Conservation (phyloP, 1,284 basidiomycete genomes). For the Trichosporon sp. region DNA sequence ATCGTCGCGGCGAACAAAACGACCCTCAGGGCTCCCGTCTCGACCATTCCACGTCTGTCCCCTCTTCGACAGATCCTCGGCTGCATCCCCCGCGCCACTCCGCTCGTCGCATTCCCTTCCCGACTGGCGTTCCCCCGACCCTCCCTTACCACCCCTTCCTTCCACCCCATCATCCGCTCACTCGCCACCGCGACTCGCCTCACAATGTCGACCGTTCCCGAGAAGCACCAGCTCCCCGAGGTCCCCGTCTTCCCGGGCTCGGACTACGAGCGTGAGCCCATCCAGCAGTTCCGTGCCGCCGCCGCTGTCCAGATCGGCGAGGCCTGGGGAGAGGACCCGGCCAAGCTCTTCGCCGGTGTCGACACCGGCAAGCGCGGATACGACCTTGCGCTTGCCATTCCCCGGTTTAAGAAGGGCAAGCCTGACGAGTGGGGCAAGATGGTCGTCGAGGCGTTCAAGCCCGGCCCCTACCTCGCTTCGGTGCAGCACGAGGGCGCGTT, state of each 20-base stretch:
- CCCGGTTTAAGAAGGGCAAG: constrained; percentile 82
- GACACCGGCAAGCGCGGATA: constrained; percentile 86
- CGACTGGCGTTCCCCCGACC: constrained; percentile 5
- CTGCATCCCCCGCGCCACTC: constrained; percentile 12
- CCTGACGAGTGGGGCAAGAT: constrained; percentile 77
- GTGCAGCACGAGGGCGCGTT: constrained; percentile 74
- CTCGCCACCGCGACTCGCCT: neutral
- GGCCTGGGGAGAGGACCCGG: constrained; percentile 68
- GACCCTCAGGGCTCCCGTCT: neutral
- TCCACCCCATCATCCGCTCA: neutral
- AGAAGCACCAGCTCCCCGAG: constrained; percentile 43
- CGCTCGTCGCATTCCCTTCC: neutral
- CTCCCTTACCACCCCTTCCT: constrained; percentile 1
- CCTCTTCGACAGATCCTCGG: constrained; percentile 9
- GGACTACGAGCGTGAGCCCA: constrained; percentile 69
- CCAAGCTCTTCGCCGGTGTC: constrained; percentile 78
- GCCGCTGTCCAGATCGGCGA: constrained; percentile 77
- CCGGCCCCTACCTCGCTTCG: constrained; percentile 59
- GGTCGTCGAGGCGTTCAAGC: constrained; percentile 66
- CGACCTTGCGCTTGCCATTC: constrained; percentile 89
- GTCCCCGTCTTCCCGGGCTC: constrained; percentile 67
- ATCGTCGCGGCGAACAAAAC: constrained; percentile 2
- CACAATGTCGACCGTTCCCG: constrained; percentile 22
- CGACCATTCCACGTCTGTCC: constrained; percentile 12
- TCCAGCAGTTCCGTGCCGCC: constrained; percentile 83